Conservation (phyloP, 2,329 filamentous ascomycete species). For the Pezicula radicicola region DNA sequence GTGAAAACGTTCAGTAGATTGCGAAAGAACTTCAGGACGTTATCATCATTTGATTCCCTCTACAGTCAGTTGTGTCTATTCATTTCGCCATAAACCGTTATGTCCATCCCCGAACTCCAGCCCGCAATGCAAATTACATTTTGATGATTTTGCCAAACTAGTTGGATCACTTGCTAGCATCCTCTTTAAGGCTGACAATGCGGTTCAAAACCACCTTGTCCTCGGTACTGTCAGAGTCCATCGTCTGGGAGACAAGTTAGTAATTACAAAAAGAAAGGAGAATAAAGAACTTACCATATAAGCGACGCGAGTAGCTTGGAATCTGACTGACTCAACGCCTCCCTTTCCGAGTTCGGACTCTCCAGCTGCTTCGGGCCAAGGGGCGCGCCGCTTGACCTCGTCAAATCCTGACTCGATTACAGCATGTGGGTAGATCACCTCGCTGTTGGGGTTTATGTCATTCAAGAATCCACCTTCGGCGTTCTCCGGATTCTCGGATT, state of each 20-base stretch:
- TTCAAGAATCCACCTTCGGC: constrained; percentile 78
- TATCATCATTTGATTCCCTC: too few species aligned
- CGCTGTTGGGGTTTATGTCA: constrained; percentile 81
- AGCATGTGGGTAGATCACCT: constrained; percentile 74
- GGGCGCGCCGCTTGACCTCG: constrained; percentile 69
- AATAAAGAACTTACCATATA: constrained; percentile 44
- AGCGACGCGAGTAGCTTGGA: constrained; percentile 86
- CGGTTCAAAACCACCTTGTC: constrained; percentile 86
- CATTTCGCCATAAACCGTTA: too few species aligned
- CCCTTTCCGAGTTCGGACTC: constrained; percentile 60
- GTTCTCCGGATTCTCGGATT: constrained; percentile 76
- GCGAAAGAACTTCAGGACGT: too few species aligned
- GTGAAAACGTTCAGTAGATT: too few species aligned
- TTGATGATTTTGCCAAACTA: too few species aligned
- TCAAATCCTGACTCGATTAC: constrained; percentile 81
- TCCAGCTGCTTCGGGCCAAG: constrained; percentile 74
- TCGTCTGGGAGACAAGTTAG: constrained; percentile 36
- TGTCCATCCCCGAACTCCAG: too few species aligned
- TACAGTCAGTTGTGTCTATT: too few species aligned
- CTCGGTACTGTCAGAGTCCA: constrained; percentile 75
- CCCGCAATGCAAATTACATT: too few species aligned
- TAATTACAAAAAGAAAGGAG: not conserved
- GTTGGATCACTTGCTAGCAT: constrained; percentile 57
- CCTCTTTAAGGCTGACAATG: constrained; percentile 90
- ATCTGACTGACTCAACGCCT: constrained; percentile 74